phyloP scores from a whole-genome alignment of 306 rosid genomes.

The Cyclanthera cordifolia region DNA sequence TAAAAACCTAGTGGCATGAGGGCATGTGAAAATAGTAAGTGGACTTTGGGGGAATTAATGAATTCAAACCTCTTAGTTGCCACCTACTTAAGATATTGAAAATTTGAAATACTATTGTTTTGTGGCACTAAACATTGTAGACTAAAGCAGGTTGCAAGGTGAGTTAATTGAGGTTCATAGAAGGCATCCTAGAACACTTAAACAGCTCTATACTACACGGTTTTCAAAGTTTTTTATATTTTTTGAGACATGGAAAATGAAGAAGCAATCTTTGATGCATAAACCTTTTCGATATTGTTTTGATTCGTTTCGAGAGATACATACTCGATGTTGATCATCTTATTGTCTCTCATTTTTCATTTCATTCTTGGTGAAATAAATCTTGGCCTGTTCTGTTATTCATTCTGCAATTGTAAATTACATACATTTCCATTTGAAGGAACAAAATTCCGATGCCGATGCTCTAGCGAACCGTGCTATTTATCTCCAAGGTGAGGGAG shows the following conservation, averaged over 20 bases:
- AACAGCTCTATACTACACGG: neutral
- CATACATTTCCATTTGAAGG: conserved; percentile 31
- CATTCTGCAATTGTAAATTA: conserved; percentile 1
- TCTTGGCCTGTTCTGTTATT: neutral
- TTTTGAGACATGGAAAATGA: neutral
- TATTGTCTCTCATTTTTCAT: neutral
- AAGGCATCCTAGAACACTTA: neutral
- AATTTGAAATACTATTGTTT: neutral
- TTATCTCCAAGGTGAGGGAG: conserved; percentile 42
- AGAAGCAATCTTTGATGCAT: neutral
- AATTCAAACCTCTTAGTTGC: neutral
- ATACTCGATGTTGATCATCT: neutral
- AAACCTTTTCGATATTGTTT: neutral
- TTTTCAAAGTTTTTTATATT: neutral
- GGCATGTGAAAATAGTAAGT: neutral
- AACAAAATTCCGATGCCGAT: conserved; percentile 64
- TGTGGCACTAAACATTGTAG: neutral
- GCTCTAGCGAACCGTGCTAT: conserved; percentile 56
- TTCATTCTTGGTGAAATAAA: neutral
- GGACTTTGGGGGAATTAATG: neutral
- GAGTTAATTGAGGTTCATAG: neutral
- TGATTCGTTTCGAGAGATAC: neutral
- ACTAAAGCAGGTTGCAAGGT: neutral
- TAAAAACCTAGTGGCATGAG: neutral
- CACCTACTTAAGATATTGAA: neutral